Base-by-base conservation (phyloP, 1,139 yeast genomes). In the Kurtzmaniella quercitrusa region DNA sequence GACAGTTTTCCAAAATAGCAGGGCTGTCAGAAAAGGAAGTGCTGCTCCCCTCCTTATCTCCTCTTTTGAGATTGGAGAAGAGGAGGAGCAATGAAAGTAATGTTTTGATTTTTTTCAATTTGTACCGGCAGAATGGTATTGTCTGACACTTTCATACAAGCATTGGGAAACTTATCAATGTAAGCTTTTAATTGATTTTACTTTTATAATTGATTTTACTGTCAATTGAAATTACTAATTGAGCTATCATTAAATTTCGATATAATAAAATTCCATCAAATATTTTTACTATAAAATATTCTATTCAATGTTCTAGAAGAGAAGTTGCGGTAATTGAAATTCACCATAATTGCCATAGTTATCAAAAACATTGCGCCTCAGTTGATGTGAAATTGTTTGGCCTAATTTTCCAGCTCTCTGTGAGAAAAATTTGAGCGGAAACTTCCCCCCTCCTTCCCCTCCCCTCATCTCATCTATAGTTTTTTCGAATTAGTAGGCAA, bases 21-120 rank as follows among this genome's bases (percentile, higher is more conserved):
- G 17, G 33, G 34, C 18, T 14, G 34, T 30, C 18, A 8, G 5
- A 30, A 30, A 30, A 30, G 15, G 15, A 30, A 30, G 15, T 4
- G 5, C 37, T 12, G 14, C 23, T 19, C 37, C 37, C 37, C 37
- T 34, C 37, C 37, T 20, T 34, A 34, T 34, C 37, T 34, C 37
- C 37, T 34, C 37, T 34, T 26, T 34, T 20, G 14, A 12, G 20
- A 22, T 22, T 11, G 26, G 26, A 7, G 26, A 11, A 7, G 34
- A 30, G 34, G 34, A 30, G 16, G 16, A 30, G 15, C 34, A 11
- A 14, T 30, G 18, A 14, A 11, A 21, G 26, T n/a, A n/a, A n/a
- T n/a, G n/a, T n/a, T n/a, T n/a, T n/a, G n/a, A n/a, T n/a, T n/a
- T n/a, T n/a, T n/a, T n/a, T 12, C 30, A 9, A 26, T 26, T 6